Conservation (phyloP, 1,284 basidiomycete species). For the Puccinia triticina region DNA sequence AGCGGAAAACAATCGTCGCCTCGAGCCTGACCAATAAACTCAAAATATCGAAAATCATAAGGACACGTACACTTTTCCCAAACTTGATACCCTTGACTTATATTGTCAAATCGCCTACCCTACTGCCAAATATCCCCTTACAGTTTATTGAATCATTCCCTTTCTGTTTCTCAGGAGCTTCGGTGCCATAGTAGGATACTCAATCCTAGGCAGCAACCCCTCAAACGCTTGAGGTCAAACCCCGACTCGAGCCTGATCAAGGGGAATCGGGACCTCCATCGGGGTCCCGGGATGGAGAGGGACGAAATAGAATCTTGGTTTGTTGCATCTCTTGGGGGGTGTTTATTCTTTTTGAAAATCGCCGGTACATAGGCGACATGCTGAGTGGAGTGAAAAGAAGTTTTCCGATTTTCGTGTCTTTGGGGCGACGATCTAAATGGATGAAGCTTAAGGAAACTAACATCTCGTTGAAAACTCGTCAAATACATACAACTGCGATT, state of each 20-base stretch:
- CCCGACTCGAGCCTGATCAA: no score
- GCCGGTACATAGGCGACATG: not conserved
- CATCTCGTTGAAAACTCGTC: not conserved
- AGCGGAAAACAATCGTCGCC: slow-evolving; percentile 12
- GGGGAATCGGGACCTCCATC: not conserved
- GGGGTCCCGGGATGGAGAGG: not conserved
- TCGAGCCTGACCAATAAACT: not conserved
- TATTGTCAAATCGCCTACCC: not conserved
- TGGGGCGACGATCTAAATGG: not conserved
- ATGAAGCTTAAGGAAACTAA: not conserved
- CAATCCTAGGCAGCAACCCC: not conserved
- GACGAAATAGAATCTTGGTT: not conserved
- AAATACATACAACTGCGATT: not conserved
- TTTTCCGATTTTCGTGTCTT: not conserved
- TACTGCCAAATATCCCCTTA: not conserved
- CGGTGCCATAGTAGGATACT: not conserved
- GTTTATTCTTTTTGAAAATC: not conserved
- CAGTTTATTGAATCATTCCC: not conserved
- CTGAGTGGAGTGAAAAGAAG: not conserved
- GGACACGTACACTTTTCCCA: not conserved
- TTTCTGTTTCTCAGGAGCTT: not conserved
- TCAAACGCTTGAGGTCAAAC: not conserved
- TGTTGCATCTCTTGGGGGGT: not conserved
- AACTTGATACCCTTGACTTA: not conserved
- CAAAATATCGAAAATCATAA: slow-evolving; percentile 16